Conservation (phyloP, 2,329 filamentous ascomycete species). For the Pseudomassariella vexata region DNA sequence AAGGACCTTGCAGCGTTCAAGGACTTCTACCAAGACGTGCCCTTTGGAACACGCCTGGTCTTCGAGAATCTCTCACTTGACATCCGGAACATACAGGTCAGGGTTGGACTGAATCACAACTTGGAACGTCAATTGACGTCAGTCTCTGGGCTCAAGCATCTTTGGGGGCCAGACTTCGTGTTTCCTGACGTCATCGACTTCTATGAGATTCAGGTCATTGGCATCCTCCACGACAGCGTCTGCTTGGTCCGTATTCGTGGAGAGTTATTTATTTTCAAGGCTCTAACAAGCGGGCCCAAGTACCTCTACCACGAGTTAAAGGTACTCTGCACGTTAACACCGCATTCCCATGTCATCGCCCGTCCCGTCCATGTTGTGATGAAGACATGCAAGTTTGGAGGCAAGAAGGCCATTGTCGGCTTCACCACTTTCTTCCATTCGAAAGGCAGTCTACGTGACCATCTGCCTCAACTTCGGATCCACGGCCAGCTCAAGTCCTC, state of each 20-base stretch:
- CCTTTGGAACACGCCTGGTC: slow-evolving; percentile 54
- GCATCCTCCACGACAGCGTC: slow-evolving; percentile 54
- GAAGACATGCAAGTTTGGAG: slow-evolving; percentile 50
- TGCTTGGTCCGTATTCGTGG: slow-evolving; percentile 42
- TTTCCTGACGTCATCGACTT: slow-evolving; percentile 46
- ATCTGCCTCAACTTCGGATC: slow-evolving; percentile 44
- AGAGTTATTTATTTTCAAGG: slow-evolving; percentile 49
- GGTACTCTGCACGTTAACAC: slow-evolving; percentile 43
- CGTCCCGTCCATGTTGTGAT: slow-evolving; percentile 48
- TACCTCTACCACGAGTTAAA: slow-evolving; percentile 58
- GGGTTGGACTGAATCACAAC: slow-evolving; percentile 42
- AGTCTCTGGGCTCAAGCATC: slow-evolving; percentile 29
- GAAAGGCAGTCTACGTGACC: slow-evolving; percentile 49
- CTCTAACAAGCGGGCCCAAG: slow-evolving; percentile 50
- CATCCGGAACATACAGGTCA: slow-evolving; percentile 37
- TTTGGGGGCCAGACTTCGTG: slow-evolving; percentile 36
- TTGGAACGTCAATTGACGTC: slow-evolving; percentile 48
- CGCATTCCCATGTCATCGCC: slow-evolving; percentile 47
- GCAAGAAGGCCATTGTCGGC: slow-evolving; percentile 48
- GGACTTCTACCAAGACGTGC: slow-evolving; percentile 36
- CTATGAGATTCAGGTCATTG: slow-evolving; percentile 39
- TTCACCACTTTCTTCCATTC: slow-evolving; percentile 50
- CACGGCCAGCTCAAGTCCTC: slow-evolving; percentile 34
- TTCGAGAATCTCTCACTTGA: slow-evolving; percentile 44
- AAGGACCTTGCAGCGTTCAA: slow-evolving; percentile 21